phyloP scores from a whole-genome alignment of 2,329 filamentous ascomycete species.

The Colletotrichum limetticola region DNA sequence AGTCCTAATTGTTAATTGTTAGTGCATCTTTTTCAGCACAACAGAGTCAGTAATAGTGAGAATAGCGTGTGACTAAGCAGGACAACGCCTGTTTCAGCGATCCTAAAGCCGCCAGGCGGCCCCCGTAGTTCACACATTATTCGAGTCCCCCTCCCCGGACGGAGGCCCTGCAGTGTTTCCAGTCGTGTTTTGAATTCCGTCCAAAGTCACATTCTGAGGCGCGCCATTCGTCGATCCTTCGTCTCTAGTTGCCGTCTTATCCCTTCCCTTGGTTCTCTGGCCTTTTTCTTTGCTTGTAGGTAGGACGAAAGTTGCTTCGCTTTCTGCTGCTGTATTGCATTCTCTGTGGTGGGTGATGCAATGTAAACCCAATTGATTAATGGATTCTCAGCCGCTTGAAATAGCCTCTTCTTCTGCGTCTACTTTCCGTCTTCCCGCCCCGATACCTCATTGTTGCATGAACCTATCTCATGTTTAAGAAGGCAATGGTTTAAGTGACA shows the following conservation, averaged over 20 bases:
- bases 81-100: slow-evolving; percentile 17
- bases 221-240: slow-evolving; percentile 21
- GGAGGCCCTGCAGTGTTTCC: slow-evolving; percentile 22
- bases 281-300: not conserved
- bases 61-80: too few relatives aligned
- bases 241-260: slow-evolving; percentile 27
- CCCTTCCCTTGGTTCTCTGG: not conserved
- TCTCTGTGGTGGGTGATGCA: not conserved
- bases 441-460: not conserved
- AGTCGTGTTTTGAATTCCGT: slow-evolving; percentile 29
- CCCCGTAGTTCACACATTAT: not conserved
- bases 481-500: not conserved
- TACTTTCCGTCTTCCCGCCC: not conserved
- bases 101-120: slow-evolving; percentile 15
- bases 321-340: not conserved
- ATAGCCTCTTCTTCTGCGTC: not conserved
- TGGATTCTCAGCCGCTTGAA: not conserved
- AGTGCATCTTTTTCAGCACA: too few relatives aligned
- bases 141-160: not conserved
- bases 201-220: slow-evolving; percentile 5
- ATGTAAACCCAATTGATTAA: not conserved
- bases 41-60: too few relatives aligned
- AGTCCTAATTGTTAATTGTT: not conserved
- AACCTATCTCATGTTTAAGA: not conserved
- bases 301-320: not conserved